A percentile compares a stretch with the other conserved stretches of the same genome.
These are phyloP conservation scores for Apostasia ramifera DNA, from an alignment of 106 monocot genomes.

Conservation along the genomic window DNA sequence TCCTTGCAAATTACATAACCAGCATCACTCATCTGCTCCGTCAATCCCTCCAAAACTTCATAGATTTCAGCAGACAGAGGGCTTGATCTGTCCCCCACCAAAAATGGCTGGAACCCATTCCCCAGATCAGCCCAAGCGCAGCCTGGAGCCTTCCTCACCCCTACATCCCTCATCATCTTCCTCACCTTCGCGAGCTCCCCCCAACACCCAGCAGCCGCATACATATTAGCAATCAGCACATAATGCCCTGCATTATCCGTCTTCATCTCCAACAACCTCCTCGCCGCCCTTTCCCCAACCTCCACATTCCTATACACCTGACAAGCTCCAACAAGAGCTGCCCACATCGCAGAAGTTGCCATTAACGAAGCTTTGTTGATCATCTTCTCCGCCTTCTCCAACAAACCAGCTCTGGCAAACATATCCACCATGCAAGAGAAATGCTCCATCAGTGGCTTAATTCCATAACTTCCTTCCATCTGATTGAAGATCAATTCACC, in stretches of 20 bases:
- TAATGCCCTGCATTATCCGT: conserved; percentile 55
- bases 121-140: conserved; percentile 43
- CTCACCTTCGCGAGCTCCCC: conserved; percentile 42
- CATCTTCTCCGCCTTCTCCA: conserved; percentile 50
- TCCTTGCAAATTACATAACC: conserved; percentile 19
- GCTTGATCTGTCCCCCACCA: conserved; percentile 31
- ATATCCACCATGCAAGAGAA: conserved; percentile 88
- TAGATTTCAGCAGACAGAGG: conserved; percentile 19
- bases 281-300: conserved; percentile 45
- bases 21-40: conserved; percentile 39
- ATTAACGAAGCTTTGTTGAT: conserved; percentile 27
- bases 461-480: conserved; percentile 32
- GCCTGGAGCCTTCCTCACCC: conserved; percentile 48
- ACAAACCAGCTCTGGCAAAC: conserved; percentile 43
- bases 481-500: conserved; percentile 41
- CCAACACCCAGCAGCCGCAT: conserved; percentile 43
- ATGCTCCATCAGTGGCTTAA: conserved; percentile 53
- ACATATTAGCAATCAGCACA: conserved; percentile 59
- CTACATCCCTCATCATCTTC: conserved; percentile 47
- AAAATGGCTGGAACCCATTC: conserved; percentile 33
- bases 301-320: conserved; percentile 30
- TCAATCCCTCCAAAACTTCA: conserved; percentile 15
- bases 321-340: conserved; percentile 48
- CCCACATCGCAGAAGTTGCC: conserved; percentile 52
- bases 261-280: conserved; percentile 41